Base-by-base conservation (phyloP, 2,329 filamentous ascomycete species). In the Venturia oleaginea region DNA sequence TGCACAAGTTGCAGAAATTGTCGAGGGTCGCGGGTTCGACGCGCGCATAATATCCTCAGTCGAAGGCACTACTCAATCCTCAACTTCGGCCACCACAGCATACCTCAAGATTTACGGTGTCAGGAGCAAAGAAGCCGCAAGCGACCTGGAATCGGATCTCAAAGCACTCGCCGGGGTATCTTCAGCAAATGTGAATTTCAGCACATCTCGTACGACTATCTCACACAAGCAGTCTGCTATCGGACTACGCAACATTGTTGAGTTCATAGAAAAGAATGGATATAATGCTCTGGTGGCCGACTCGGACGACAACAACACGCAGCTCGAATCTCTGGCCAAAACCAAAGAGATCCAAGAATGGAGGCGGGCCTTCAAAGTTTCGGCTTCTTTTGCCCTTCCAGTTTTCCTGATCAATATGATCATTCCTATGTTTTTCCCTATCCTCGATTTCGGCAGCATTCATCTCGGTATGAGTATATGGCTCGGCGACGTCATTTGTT, bases 281-380 rank as follows among this genome's bases (percentile, higher is more conserved):
- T 91, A 90, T 74, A 96, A 97, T 73, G 94, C 93, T 1, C 80
- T 99, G 2, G 84, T 97, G 13, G 88, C 92, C 0, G 93, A 97
- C 68, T 89, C 87, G 63, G 91, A 97, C 70, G 94, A 99, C 77
- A 97, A 96, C 74, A 96, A 96, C 72, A 93, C 94, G 0, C 94
- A 99, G 73, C 83, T 99, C 2, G 92, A 97, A 75, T 97, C 94
- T 1, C 82, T 99, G 2, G 90, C 94, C 10, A 99, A 99, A 78
- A 97, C 94, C 0, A 90, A 91, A 69, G 94, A 99, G 75, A 96
- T 99, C 67, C 90, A 89, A 68, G 92, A 96, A 75, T 99, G 94
- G 94, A 86, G 85, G 67, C 84, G 81, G 37, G 91, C 92, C 0
- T 96, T 97, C 76, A 81, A 83, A 67, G 82, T 88, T 8, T 96